Conservation (phyloP, 345 rosid genomes). For the Balakata baccata region DNA sequence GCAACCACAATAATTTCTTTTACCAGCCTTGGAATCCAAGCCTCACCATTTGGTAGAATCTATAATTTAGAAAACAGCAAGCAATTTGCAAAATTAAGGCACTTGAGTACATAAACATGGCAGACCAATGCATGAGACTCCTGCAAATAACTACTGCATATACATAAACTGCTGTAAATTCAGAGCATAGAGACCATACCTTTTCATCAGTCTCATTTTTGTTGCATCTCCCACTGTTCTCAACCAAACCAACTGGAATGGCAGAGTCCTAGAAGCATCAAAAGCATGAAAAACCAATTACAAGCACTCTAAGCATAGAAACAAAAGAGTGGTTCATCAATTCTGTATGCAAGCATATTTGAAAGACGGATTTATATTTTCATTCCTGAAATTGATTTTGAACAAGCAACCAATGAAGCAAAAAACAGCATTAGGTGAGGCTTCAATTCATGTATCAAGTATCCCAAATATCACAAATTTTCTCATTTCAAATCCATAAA, state of each 20-base stretch:
- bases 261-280: constrained; percentile 43
- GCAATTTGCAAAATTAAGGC: constrained; percentile 12
- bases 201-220: constrained; percentile 73
- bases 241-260: constrained; percentile 60
- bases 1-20: constrained; percentile 59
- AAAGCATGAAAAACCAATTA: background rate
- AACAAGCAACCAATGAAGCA: background rate
- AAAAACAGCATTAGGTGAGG: background rate
- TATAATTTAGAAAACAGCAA: constrained; percentile 18
- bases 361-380: background rate
- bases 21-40: constrained; percentile 67
- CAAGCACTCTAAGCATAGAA: background rate
- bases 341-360: background rate
- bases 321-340: background rate
- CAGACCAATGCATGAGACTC: background rate
- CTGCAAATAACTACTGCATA: background rate
- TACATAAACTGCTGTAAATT: background rate
- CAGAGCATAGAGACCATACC: constrained; percentile 35
- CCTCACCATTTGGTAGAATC: constrained; percentile 67
- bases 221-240: constrained; percentile 84
- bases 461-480: no score
- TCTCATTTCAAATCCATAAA: no score
- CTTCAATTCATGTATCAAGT: background rate
- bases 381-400: background rate
- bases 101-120: background rate